Evolutionary conservation across 1,139 yeast species (phyloP).

Genomic region (Candida gigantensis): DNA sequence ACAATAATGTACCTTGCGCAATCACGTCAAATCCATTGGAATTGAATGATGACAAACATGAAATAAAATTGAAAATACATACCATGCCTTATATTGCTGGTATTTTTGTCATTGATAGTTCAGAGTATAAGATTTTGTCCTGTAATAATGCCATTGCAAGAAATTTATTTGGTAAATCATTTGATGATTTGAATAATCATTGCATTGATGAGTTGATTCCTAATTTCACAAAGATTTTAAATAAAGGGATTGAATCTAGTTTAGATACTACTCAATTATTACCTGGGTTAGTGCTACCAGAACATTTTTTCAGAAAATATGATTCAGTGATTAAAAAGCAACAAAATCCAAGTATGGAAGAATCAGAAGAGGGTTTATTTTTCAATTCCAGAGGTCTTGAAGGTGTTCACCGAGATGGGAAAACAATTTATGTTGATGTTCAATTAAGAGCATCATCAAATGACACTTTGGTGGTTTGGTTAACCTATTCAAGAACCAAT

Average conservation of each 20-base stretch:
- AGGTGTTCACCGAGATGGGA: constrained; percentile 73
- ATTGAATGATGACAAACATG: constrained; percentile 37
- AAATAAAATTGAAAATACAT: constrained; percentile 61
- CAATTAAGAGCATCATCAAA: constrained; percentile 72
- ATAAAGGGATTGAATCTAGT: constrained; percentile 45
- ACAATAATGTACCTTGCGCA: constrained; percentile 65
- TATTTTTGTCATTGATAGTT: constrained; percentile 65
- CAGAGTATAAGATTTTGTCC: constrained; percentile 50
- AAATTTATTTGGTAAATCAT: constrained; percentile 70
- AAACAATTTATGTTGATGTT: constrained; percentile 63
- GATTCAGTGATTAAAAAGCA: constrained; percentile 29
- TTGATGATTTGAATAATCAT: constrained; percentile 48
- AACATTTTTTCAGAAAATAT: constrained; percentile 78
- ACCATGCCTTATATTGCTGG: constrained; percentile 89
- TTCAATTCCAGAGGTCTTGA: constrained; percentile 64
- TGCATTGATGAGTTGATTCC: constrained; percentile 66
- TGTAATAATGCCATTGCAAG: constrained; percentile 80
- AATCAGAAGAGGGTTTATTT: constrained; percentile 44
- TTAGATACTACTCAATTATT: constrained; percentile 41
- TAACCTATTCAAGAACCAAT: constrained; percentile 70
- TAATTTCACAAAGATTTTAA: constrained; percentile 56
- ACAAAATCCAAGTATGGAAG: constrained; percentile 8
- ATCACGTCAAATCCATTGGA: constrained; percentile 62
- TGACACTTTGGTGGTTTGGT: constrained; percentile 72
- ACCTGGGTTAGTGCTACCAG: constrained; percentile 71